Conservation (phyloP, 169 alveolate genomes). For the Cryptosporidium muris region DNA sequence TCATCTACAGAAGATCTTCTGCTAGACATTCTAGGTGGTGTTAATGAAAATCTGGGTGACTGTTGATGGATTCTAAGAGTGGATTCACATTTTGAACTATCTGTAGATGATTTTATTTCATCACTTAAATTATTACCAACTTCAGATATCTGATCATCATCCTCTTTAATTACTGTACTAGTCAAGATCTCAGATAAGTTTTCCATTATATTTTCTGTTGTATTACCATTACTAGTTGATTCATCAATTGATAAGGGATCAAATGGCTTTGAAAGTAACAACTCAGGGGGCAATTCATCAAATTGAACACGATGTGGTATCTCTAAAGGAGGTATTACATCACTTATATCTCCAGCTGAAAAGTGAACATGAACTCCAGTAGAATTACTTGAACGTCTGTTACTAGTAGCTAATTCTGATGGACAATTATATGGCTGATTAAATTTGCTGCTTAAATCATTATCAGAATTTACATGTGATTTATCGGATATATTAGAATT, state of each 20-base stretch:
- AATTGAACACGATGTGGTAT: slow-evolving; percentile 60
- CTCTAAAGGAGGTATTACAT: slow-evolving; percentile 56
- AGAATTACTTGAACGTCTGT: background rate
- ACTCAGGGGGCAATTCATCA: slow-evolving; percentile 67
- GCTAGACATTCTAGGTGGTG: slow-evolving; percentile 40
- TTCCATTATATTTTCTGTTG: slow-evolving; percentile 60
- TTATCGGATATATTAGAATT: slow-evolving; percentile 15
- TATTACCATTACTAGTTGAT: slow-evolving; percentile 44
- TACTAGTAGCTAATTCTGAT: background rate
- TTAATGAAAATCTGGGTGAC: background rate
- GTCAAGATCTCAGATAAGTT: slow-evolving; percentile 12
- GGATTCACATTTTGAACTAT: background rate
- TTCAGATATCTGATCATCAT: background rate
- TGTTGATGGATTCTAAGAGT: background rate
- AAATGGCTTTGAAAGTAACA: slow-evolving; percentile 59
- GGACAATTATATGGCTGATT: background rate
- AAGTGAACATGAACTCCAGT: slow-evolving; percentile 45
- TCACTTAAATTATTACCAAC: background rate
- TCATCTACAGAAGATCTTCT: slow-evolving; percentile 71
- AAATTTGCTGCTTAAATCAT: slow-evolving; percentile 22
- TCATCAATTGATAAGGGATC: slow-evolving; percentile 66
- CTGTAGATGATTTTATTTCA: background rate
- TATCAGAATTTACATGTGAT: slow-evolving; percentile 66
- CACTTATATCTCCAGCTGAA: slow-evolving; percentile 71
- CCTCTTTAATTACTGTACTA: background rate